Base-by-base conservation (phyloP, 2,329 filamentous ascomycete genomes). In the Claviceps quebecensis region DNA sequence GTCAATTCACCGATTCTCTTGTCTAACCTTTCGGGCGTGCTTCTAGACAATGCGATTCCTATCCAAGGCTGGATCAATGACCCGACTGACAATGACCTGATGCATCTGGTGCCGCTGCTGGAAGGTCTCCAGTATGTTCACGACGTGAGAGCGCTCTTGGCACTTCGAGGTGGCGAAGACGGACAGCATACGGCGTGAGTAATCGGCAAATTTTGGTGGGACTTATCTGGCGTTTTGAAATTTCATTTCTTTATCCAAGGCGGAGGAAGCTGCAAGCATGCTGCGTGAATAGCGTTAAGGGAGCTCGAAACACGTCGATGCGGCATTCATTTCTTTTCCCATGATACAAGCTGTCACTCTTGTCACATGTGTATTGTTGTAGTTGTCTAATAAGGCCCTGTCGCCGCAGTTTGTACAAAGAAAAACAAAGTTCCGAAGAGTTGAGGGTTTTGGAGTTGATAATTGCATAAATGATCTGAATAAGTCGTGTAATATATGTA, bases 1-100 rank as follows among this genome's bases (percentile, higher is more conserved):
- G 29, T 34, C 29, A 34, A 34, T 34, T 34, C 29, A 11, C 26
- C 48, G 50, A 50, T 43, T 34, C 22, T 17, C 14, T 45, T 19
- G 41, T 52, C 54, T 45, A 34, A 57, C 57, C 43, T 5, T 7
- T 9, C 22, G 13, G 9, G 8, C 16, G 4, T 14, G 23, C 36
- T 19, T 53, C 5, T 62, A 98, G 93, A 98, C 68, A 98, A 98
- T 71, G 93, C 93, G 48, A 96, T 98, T 62, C 93, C 93, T 3
- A 97, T 98, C 64, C 91, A 97, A 72, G 93, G 93, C 63, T 98
- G 93, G 93, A 97, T 98, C 70, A 95, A 84, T 67, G 93, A 98
- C 70, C 93, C 93, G 22, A 97, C 93, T 26, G 93, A 98, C 69
- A 93, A 90, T 65, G 91, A 96, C 64, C 75, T 98, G 57, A 77